These are phyloP conservation scores for Ephemerocybe angulata DNA, from an alignment of 768 basidiomycete species.

Conservation along the genomic window DNA sequence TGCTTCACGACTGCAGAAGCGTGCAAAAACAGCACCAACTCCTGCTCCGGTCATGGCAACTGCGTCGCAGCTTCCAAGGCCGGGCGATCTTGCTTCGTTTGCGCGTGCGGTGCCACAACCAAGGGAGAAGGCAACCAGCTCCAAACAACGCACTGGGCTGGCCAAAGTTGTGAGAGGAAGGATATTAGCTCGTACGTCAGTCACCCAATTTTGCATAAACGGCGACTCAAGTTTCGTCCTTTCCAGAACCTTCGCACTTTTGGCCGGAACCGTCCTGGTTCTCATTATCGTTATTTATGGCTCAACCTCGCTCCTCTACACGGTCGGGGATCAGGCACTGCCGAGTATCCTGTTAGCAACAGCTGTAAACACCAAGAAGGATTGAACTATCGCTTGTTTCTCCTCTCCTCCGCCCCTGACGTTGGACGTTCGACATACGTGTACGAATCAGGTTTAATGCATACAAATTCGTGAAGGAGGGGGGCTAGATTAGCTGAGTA, in stretches of 20 bases:
- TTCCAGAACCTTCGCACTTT: constrained; percentile 66
- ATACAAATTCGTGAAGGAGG: not conserved
- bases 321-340: constrained; percentile 56
- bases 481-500: no score
- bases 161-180: constrained; percentile 69
- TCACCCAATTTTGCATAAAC: not conserved
- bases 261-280: constrained; percentile 63
- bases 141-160: constrained; percentile 68
- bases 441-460: not conserved
- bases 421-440: not conserved
- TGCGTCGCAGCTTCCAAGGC: constrained; percentile 61
- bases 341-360: constrained; percentile 74
- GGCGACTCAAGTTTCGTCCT: constrained; percentile 5
- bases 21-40: constrained; percentile 59
- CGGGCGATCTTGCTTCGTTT: constrained; percentile 54
- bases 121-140: constrained; percentile 50
- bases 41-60: constrained; percentile 68
- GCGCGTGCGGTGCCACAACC: constrained; percentile 44
- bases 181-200: constrained; percentile 74
- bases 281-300: constrained; percentile 65
- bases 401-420: not conserved
- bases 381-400: constrained; percentile 30
- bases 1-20: constrained; percentile 55
- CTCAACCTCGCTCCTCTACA: constrained; percentile 62
- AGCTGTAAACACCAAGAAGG: constrained; percentile 50